Evolutionary conservation across 2,329 filamentous ascomycete genomes (phyloP), one percentile per base, ranked within the genome.

Genomic region (Keithomyces neogunnii): DNA sequence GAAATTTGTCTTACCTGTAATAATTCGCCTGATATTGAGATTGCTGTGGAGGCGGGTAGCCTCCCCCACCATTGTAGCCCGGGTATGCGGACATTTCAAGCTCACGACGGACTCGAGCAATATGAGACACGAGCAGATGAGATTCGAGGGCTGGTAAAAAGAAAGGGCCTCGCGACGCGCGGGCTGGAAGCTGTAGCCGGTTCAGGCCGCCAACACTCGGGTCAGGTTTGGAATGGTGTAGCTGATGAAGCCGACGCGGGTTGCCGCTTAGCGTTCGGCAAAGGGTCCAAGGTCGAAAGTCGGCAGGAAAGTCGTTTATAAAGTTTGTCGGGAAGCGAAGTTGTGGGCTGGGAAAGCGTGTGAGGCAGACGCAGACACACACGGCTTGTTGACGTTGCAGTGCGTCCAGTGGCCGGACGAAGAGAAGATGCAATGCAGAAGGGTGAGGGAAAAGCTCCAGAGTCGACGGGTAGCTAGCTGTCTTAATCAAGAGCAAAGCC

Each of bases 81-180:
- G 79, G 80, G 64, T 83, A 85, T 62, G 80, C 81, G 58, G 82
- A 84, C 82, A 85, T 86, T 54, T 56, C 59, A 45, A 55, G 56
- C 45, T 42, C 40, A 46, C 31, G 46, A 47, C 19, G 19, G 19
- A 19, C 19, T 19, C 19, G 19, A 19, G 19, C 19, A 19, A 19
- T 19, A 19, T 19, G 19, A 19, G 19, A 19, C 19, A 19, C 19
- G 19, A 19, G 19, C 19, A 19, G 19, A 19, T 19, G 19, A 19
- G 19, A 19, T 19, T 19, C 19, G 19, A 19, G 19, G 19, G 19
- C 19, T 19, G 19, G 38, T 26, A 5, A 8, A 5, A 35, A 26
- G n/a, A 4, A 7, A 19, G n/a, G 38, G 26, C 47, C 36, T 48
- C 40, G 19, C 30, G 6, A 30, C 10, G 10, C 26, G 38, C 7